These are phyloP conservation scores for Dimocarpus longan DNA, from an alignment of 345 rosid species.

Conservation along the genomic window DNA sequence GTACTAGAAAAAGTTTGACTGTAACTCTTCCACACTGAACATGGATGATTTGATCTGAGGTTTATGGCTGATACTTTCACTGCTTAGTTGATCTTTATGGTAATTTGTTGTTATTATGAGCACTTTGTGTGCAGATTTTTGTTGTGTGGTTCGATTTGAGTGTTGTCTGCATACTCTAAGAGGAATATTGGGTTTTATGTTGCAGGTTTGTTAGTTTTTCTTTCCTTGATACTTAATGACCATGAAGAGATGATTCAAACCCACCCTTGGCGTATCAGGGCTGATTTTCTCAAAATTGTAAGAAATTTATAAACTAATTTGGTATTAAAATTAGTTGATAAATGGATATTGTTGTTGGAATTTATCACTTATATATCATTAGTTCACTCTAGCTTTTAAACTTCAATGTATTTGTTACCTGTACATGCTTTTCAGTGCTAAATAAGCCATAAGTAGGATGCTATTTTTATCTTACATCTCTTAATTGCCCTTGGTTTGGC, in stretches of 20 bases:
- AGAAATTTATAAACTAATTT: conserved; percentile 20
- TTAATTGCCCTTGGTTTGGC: neutral
- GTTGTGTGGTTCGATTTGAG: neutral
- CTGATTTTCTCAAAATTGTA: conserved; percentile 30
- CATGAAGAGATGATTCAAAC: conserved; percentile 17
- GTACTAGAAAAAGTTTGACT: conserved; percentile 16
- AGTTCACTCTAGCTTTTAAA: conserved; percentile 16
- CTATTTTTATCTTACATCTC: neutral
- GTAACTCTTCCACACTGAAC: conserved; percentile 18
- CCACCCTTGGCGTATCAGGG: conserved; percentile 1
- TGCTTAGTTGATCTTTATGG: conserved; percentile 20
- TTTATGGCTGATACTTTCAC: conserved; percentile 10
- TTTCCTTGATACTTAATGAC: conserved; percentile 22
- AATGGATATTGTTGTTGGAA: neutral
- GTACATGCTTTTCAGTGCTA: neutral
- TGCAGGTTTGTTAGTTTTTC: conserved; percentile 23
- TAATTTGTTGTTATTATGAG: conserved; percentile 15
- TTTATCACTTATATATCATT: neutral
- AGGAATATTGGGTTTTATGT: neutral
- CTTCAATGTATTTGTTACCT: neutral
- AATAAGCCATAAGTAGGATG: neutral
- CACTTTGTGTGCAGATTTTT: neutral
- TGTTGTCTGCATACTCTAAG: conserved; percentile 11
- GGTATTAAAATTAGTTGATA: conserved; percentile 18
- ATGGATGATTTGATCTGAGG: neutral